phyloP scores from a whole-genome alignment of 305 asterid genomes.

The Fraxinus albicans region DNA sequence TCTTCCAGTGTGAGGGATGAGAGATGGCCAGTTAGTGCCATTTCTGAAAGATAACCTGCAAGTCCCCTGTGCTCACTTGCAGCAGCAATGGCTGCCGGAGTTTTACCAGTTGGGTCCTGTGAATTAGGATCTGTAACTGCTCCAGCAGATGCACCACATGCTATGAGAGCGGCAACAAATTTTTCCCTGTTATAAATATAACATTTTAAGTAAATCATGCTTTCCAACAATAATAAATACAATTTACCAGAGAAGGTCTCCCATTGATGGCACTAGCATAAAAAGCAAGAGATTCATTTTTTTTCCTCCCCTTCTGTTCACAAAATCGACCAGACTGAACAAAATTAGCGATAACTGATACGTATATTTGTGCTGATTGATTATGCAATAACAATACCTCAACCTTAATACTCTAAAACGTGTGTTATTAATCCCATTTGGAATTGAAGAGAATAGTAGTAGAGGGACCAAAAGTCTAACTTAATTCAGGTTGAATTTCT shows the following conservation, averaged over 20 bases:
- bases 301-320: not conserved
- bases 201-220: conserved; percentile 1
- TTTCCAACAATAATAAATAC: not conserved
- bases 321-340: not conserved
- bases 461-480: not conserved
- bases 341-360: not conserved
- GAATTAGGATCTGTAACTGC: conserved; percentile 90
- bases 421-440: not conserved
- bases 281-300: not conserved
- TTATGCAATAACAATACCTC: not conserved
- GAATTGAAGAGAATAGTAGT: not conserved
- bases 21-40: conserved; percentile 81
- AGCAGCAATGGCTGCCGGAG: conserved; percentile 81
- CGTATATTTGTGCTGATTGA: not conserved
- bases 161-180: conserved; percentile 92
- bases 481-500: not conserved
- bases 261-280: not conserved
- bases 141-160: conserved; percentile 90
- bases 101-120: conserved; percentile 73
- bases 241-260: not conserved
- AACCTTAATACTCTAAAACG: not conserved
- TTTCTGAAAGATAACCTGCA: conserved; percentile 95
- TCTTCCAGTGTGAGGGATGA: conserved; percentile 74
- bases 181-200: conserved; percentile 65
- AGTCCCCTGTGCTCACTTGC: conserved; percentile 74